These are phyloP conservation scores for Boletus vinaceobasis DNA, from an alignment of 768 basidiomycete species.

Conservation along the genomic window DNA sequence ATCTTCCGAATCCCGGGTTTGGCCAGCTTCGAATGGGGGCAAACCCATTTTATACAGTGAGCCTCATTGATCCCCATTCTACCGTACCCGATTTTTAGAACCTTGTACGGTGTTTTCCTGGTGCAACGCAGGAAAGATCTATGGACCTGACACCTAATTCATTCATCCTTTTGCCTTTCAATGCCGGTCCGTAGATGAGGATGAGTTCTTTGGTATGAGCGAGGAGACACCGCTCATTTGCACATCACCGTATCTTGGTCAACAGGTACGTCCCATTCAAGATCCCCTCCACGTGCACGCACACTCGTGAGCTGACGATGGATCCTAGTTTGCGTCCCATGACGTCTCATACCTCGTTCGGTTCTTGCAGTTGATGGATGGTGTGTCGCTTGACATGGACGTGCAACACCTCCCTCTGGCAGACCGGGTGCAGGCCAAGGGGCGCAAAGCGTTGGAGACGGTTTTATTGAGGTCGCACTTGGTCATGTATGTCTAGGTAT, in stretches of 20 bases:
- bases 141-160: slow-evolving; percentile 53
- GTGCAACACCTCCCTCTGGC: slow-evolving; percentile 34
- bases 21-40: too few species aligned
- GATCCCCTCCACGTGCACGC: background rate
- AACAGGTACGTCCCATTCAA: slow-evolving; percentile 30
- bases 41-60: too few species aligned
- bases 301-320: too few species aligned
- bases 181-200: too few species aligned
- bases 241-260: too few species aligned
- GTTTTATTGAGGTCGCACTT: slow-evolving; percentile 38
- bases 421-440: slow-evolving; percentile 31
- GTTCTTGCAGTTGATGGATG: slow-evolving; percentile 47
- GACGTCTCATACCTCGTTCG: slow-evolving; percentile 52
- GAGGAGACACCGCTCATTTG: too few species aligned
- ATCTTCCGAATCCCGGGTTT: too few species aligned
- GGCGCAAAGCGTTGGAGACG: slow-evolving; percentile 40
- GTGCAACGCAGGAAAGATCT: slow-evolving; percentile 40
- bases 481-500: slow-evolving; percentile 42
- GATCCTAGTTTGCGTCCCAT: slow-evolving; percentile 49
- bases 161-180: slow-evolving; percentile 69
- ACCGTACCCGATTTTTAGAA: background rate
- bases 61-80: background rate
- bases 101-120: slow-evolving; percentile 24
- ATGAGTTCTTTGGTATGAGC: too few species aligned
- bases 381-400: slow-evolving; percentile 37